phyloP scores from a whole-genome alignment of 1,139 yeast species.

The Geotrichum phurueaensis region DNA sequence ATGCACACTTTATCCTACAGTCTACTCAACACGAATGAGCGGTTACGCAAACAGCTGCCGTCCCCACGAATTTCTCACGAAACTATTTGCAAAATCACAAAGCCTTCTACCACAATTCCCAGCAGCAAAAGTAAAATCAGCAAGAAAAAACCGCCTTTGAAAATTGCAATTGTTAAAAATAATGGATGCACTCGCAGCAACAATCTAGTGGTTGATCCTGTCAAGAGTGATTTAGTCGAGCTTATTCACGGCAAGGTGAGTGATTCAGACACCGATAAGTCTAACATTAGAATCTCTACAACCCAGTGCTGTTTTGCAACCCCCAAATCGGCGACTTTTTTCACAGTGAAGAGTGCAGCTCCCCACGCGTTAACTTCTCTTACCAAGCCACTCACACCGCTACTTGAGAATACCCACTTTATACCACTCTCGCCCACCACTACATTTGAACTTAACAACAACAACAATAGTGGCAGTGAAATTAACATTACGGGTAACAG shows the following conservation, averaged over 20 bases:
- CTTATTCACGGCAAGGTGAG: not conserved
- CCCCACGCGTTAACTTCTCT: not conserved
- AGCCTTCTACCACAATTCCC: not conserved
- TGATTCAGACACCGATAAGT: not conserved
- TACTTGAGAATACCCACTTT: not conserved
- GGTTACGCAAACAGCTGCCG: slow-evolving; percentile 7
- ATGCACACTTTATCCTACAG: not conserved
- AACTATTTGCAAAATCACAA: slow-evolving; percentile 4
- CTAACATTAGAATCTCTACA: not conserved
- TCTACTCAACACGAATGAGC: not conserved
- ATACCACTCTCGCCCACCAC: slow-evolving; percentile 8
- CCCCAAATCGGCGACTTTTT: not conserved
- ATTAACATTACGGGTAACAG: not conserved
- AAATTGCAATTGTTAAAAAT: not conserved
- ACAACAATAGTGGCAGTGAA: not conserved
- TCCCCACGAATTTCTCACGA: slow-evolving; percentile 6
- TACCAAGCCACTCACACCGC: not conserved
- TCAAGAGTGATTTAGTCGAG: not conserved
- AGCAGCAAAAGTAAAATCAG: too few species aligned
- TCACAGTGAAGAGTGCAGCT: not conserved
- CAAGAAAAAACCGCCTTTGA: not conserved
- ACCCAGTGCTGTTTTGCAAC: slow-evolving; percentile 3
- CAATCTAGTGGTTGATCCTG: not conserved
- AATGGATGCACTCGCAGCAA: not conserved
- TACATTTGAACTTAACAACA: slow-evolving; percentile 6